A percentile compares a stretch with the other conserved stretches of the same genome.
Conservation (phyloP, 2,329 filamentous ascomycete genomes). For the Aspergillaceae sp. region DNA sequence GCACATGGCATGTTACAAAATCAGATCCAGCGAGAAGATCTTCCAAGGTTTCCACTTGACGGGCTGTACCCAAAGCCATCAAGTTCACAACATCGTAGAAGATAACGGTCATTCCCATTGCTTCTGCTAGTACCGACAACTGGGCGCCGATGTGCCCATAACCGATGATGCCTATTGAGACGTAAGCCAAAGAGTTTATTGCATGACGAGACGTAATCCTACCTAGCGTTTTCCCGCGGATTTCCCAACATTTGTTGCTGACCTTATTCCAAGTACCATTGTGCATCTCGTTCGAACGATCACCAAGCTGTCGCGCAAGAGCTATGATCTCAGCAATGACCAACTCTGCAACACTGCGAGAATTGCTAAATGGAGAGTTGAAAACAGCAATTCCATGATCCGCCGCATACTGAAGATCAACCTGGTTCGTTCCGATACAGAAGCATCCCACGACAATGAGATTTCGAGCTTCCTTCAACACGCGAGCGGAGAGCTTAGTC, state of each 20-base stretch:
- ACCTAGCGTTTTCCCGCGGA: conserved; percentile 92
- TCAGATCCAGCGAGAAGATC: conserved; percentile 70
- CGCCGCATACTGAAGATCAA: conserved; percentile 38
- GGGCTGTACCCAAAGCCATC: conserved; percentile 85
- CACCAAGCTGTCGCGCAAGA: conserved; percentile 83
- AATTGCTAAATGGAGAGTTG: conserved; percentile 98
- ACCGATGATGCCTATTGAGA: conserved; percentile 65
- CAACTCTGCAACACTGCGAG: conserved; percentile 88
- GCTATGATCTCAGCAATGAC: conserved; percentile 90
- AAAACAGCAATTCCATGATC: conserved; percentile 76
- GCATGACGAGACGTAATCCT: conserved; percentile 13
- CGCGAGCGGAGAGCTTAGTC: conserved; percentile 80
- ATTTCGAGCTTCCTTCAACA: conserved; percentile 83
- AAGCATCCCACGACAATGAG: conserved; percentile 95
- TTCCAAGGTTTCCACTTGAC: conserved; percentile 70
- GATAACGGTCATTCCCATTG: conserved; percentile 96
- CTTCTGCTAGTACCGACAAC: conserved; percentile 86
- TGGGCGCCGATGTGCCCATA: conserved; percentile 98
- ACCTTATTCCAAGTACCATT: conserved; percentile 96
- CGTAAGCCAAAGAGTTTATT: conserved; percentile 6
- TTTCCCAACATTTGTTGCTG: conserved; percentile 93
- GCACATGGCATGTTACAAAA: conserved; percentile 91
- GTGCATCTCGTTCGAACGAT: conserved; percentile 92
- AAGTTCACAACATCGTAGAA: conserved; percentile 93
- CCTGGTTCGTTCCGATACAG: conserved; percentile 81